Evolutionary conservation across 352 stramenopile genomes (phyloP).

Genomic region (Globisporangium carolinianum): DNA sequence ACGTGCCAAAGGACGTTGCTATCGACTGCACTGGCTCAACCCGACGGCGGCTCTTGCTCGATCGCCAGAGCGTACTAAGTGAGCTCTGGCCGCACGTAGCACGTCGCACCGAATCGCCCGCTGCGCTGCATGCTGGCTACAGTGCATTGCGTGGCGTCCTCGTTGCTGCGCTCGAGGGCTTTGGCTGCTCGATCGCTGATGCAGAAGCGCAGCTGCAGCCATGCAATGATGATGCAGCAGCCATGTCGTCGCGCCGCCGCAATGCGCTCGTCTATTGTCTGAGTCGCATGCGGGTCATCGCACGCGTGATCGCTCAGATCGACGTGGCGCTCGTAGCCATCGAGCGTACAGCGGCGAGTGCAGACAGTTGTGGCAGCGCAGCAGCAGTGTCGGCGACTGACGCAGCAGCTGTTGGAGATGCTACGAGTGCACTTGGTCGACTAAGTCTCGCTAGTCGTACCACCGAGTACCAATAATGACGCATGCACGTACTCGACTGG

Average conservation of each 20-base stretch:
- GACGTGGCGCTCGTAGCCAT: constrained; percentile 21
- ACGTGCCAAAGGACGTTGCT: constrained; percentile 27
- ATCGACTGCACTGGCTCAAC: too few species aligned
- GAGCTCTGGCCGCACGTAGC: constrained; percentile 28
- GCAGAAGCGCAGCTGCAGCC: constrained; percentile 22
- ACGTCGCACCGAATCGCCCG: background rate
- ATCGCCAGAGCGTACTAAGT: constrained; percentile 36
- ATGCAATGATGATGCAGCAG: constrained; percentile 9
- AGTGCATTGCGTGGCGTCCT: constrained; percentile 15
- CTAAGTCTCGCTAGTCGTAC: background rate
- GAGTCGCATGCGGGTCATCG: constrained; percentile 37
- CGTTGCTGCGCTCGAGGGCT: constrained; percentile 9
- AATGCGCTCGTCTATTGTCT: constrained; percentile 41
- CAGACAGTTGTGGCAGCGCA: background rate
- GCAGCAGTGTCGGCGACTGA: background rate
- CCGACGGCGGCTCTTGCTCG: constrained; percentile 33
- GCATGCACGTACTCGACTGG: too few species aligned
- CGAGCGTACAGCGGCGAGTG: background rate
- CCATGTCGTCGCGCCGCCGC: constrained; percentile 10
- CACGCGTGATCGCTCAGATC: constrained; percentile 27
- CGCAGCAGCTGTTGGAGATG: background rate
- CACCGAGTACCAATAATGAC: background rate
- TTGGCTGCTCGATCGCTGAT: constrained; percentile 14
- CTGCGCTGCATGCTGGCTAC: constrained; percentile 1
- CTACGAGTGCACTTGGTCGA: background rate